Percentiles rank a stretch among this genome's conserved stretches.
Evolutionary conservation across 768 basidiomycete genomes (phyloP).

Genomic region (Lentinus brumalis): DNA sequence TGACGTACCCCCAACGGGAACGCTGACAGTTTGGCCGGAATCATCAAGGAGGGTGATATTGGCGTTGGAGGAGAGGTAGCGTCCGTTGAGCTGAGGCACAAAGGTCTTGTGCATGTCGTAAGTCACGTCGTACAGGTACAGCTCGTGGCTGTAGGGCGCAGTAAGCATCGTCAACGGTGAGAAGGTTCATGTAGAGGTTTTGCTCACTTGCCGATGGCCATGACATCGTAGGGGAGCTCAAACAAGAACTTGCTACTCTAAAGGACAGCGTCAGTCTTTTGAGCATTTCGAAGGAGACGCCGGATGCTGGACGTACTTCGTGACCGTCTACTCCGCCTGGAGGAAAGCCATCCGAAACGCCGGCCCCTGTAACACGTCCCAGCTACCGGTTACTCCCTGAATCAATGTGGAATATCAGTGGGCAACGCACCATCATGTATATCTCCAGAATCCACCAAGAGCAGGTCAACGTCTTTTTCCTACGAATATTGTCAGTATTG

Average conservation of each 20-base stretch:
- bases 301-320: slow-evolving; percentile 45
- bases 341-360: slow-evolving; percentile 75
- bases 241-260: slow-evolving; percentile 77
- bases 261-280: not conserved
- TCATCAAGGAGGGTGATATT: slow-evolving; percentile 72
- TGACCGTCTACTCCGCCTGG: slow-evolving; percentile 71
- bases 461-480: slow-evolving; percentile 76
- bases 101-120: slow-evolving; percentile 76
- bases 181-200: not conserved
- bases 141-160: slow-evolving; percentile 61
- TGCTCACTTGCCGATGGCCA: slow-evolving; percentile 82
- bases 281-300: not conserved
- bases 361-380: slow-evolving; percentile 53
- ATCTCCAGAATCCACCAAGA: slow-evolving; percentile 83
- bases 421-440: slow-evolving; percentile 59
- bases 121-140: slow-evolving; percentile 70
- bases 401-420: not conserved
- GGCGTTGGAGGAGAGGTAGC: slow-evolving; percentile 83
- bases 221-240: slow-evolving; percentile 78
- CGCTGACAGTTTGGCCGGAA: slow-evolving; percentile 36
- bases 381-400: not conserved
- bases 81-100: slow-evolving; percentile 62
- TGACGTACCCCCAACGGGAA: slow-evolving; percentile 47
- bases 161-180: no score
- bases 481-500: slow-evolving; percentile 24